A percentile compares a stretch with the other conserved stretches of the same genome.
phyloP scores from a whole-genome alignment of 2,329 filamentous ascomycete species.

The Sporothrix pallida region DNA sequence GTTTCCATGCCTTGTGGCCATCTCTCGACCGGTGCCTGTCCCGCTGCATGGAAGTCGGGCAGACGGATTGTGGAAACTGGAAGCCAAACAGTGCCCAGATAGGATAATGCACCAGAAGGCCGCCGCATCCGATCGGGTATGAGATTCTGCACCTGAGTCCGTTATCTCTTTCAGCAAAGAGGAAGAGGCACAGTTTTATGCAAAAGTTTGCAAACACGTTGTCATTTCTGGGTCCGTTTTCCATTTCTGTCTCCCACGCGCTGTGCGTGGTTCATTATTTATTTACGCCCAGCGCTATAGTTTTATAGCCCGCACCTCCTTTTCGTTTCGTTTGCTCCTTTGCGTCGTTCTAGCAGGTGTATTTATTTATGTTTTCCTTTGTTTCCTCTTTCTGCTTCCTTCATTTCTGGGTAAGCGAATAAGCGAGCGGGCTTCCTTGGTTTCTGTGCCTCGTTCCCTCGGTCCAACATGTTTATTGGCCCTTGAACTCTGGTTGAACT shows the following conservation, averaged over 20 bases:
- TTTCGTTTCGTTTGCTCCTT: constrained; percentile 12
- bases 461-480: neutral
- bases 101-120: neutral
- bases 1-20: neutral
- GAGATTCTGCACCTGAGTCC: neutral
- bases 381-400: neutral
- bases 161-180: too few relatives aligned
- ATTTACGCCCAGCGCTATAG: constrained; percentile 24
- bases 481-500: too few relatives aligned
- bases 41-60: neutral
- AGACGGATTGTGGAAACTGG: neutral
- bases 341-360: neutral
- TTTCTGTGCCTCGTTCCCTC: neutral
- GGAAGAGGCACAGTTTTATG: neutral
- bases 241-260: neutral
- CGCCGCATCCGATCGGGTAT: neutral
- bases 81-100: neutral
- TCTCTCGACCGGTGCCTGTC: neutral
- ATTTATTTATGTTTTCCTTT: neutral
- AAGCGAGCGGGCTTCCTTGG: constrained; percentile 15
- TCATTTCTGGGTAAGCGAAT: constrained; percentile 12
- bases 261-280: constrained; percentile 12
- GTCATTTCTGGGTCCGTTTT: neutral
- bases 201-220: neutral
- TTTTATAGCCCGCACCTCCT: constrained; percentile 5